phyloP scores from a whole-genome alignment of 768 basidiomycete genomes.

The Lactifluus hygrophoroides region DNA sequence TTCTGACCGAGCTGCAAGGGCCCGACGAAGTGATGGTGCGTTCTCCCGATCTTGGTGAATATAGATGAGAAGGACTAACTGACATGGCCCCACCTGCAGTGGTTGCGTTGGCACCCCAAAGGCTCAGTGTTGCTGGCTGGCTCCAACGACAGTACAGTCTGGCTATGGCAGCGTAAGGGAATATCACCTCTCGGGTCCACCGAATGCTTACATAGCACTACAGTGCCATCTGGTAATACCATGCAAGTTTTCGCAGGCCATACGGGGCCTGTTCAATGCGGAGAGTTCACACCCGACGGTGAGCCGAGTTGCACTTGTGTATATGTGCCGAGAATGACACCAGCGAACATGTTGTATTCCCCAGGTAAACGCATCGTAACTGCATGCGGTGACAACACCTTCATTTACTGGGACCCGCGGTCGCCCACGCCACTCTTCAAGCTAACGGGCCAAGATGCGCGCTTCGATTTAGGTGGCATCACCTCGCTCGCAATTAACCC shows the following conservation, averaged over 20 bases:
- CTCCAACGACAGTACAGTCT: conserved; percentile 86
- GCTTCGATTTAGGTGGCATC: conserved; percentile 77
- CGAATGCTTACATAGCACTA: not conserved
- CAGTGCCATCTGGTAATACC: conserved; percentile 90
- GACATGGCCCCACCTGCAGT: conserved; percentile 41
- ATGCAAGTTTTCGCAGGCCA: conserved; percentile 97
- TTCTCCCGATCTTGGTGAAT: not conserved
- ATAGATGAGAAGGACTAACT: not conserved
- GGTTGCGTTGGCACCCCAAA: conserved; percentile 94
- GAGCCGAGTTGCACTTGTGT: conserved; percentile 4
- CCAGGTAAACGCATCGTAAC: conserved; percentile 84
- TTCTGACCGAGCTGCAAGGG: conserved; percentile 85
- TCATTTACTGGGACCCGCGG: conserved; percentile 91
- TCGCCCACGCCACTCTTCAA: conserved; percentile 74
- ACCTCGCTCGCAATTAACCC: conserved; percentile 81
- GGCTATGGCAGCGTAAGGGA: conserved; percentile 93
- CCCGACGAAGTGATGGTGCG: conserved; percentile 90
- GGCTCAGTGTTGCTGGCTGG: conserved; percentile 84
- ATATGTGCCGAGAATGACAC: not conserved
- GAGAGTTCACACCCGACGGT: conserved; percentile 91
- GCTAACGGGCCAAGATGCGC: conserved; percentile 56
- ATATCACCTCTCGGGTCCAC: not conserved
- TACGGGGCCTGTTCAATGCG: conserved; percentile 72
- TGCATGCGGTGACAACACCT: conserved; percentile 68
- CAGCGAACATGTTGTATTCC: conserved; percentile 7